Conservation (phyloP, 192 early-diverging fungal species). For the Coemansia sp. region DNA sequence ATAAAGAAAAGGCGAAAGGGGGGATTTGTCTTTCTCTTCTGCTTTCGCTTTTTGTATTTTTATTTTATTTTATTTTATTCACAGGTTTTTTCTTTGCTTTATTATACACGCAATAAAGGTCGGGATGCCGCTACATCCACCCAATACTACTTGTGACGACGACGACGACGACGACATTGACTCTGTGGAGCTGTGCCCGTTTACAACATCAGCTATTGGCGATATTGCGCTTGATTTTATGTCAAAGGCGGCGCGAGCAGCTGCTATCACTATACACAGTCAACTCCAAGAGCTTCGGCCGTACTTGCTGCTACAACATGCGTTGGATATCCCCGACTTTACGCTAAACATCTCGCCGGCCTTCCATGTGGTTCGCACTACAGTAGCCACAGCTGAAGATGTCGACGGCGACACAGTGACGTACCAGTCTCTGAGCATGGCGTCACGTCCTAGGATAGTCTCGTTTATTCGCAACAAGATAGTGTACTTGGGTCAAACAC, state of each 20-base stretch:
- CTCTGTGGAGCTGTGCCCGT: background rate
- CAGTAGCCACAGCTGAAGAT: background rate
- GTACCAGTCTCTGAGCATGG: constrained; percentile 13
- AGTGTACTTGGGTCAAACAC: constrained; percentile 17
- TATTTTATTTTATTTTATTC: background rate
- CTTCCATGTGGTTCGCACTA: background rate
- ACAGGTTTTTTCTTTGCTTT: background rate
- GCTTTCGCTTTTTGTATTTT: background rate
- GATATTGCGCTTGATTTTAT: constrained; percentile 2
- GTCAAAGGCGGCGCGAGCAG: constrained; percentile 2
- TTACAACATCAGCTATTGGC: background rate
- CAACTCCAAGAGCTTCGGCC: constrained; percentile 5
- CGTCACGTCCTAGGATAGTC: constrained; percentile 19
- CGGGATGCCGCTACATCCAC: background rate
- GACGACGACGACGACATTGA: background rate
- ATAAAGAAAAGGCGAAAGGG: background rate
- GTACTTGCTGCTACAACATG: background rate
- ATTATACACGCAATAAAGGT: background rate
- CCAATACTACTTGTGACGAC: background rate
- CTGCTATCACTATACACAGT: background rate
- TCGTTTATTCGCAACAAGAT: constrained; percentile 12
- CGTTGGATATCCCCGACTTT: constrained; percentile 9
- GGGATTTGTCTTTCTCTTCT: background rate
- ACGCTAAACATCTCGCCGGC: background rate
- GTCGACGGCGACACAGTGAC: background rate